Conservation (phyloP, 2,329 filamentous ascomycete genomes). For the Nothopassalora personata region DNA sequence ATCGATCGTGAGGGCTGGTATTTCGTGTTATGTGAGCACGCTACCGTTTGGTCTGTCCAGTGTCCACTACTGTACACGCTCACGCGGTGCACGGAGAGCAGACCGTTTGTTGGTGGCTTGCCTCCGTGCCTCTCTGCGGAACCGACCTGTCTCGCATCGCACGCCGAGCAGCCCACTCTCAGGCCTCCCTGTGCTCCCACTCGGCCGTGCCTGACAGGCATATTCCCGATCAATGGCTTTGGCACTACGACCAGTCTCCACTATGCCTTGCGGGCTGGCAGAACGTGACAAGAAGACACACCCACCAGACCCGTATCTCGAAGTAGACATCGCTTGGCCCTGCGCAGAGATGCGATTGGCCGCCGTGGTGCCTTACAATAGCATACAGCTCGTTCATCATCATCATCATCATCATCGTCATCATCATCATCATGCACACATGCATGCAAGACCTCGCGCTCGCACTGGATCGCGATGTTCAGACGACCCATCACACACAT, state of each 20-base stretch:
- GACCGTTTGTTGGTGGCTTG: not conserved
- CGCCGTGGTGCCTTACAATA: not conserved
- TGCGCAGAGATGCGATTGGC: not conserved
- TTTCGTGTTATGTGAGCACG: not conserved
- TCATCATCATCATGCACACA: not conserved
- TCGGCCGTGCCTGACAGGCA: not conserved
- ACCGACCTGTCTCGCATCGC: not conserved
- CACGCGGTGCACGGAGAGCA: not conserved
- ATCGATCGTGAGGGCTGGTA: not conserved
- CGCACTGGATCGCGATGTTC: not conserved
- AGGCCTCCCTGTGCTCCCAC: not conserved
- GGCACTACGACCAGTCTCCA: slow-evolving; percentile 4
- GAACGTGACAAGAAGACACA: not conserved
- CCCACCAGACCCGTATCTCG: not conserved
- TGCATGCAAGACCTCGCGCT: not conserved
- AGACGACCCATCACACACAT: too few species aligned
- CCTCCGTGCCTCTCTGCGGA: not conserved
- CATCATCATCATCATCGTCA: not conserved
- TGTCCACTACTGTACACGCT: too few species aligned
- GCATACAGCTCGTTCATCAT: not conserved
- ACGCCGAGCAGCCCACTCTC: not conserved
- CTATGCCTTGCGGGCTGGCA: slow-evolving; percentile 4
- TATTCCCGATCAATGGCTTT: not conserved
- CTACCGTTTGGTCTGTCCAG: not conserved
- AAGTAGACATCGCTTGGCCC: not conserved